A percentile compares a stretch with the other conserved stretches of the same genome.
Conservation (phyloP, 176 grass and related monocot genomes). For the Aegilops sharonensis region DNA sequence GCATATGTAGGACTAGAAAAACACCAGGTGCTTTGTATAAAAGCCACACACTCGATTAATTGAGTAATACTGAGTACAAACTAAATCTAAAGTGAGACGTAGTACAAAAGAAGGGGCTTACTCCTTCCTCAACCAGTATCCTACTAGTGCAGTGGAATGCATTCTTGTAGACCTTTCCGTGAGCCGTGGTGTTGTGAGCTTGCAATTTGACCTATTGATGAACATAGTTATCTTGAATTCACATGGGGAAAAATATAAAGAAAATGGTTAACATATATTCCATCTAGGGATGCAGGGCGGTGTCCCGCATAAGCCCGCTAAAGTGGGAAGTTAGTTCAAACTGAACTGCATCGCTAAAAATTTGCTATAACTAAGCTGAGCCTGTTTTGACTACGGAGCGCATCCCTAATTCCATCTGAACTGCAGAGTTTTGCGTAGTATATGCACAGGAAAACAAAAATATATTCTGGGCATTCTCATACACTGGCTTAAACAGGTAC, state of each 20-base stretch:
- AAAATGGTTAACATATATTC: not conserved
- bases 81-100: not conserved
- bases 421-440: not conserved
- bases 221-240: constrained; percentile 11
- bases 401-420: not conserved
- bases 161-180: constrained; percentile 82
- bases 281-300: not conserved
- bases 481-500: constrained; percentile 2
- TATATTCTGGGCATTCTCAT: not conserved
- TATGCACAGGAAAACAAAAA: not conserved
- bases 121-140: constrained; percentile 88
- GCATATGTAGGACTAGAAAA: not conserved
- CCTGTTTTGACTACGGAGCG: too few relatives aligned
- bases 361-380: too few relatives aligned
- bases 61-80: not conserved
- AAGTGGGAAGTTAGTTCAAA: too few relatives aligned
- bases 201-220: constrained; percentile 84
- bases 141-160: constrained; percentile 76
- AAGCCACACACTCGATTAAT: not conserved
- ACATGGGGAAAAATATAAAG: not conserved
- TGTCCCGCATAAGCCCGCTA: too few relatives aligned
- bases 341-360: too few relatives aligned
- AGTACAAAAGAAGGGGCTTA: constrained; percentile 49
- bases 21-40: not conserved
- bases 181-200: constrained; percentile 84